Conservation (phyloP, 1,284 basidiomycete genomes). For the Boletus semigastroideus region DNA sequence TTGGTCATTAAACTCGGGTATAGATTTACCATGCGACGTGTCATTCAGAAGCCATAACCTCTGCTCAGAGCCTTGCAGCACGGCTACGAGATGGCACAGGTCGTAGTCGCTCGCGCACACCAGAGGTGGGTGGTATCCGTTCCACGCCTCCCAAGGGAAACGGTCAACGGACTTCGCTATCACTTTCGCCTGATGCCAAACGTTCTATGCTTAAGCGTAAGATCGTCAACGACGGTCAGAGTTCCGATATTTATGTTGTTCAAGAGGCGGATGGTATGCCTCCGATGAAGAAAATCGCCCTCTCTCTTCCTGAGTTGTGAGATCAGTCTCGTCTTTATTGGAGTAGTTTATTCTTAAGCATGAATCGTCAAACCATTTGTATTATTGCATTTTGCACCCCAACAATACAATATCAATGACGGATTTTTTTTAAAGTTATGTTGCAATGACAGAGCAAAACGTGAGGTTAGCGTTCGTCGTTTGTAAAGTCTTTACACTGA, state of each 20-base stretch:
- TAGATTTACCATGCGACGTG: slow-evolving; percentile 92
- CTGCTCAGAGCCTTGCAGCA: slow-evolving; percentile 61
- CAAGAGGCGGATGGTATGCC: slow-evolving; percentile 48
- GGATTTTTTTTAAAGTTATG: neutral
- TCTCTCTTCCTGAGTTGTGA: slow-evolving; percentile 30
- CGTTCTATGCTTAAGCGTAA: slow-evolving; percentile 67
- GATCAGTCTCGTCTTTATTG: slow-evolving; percentile 31
- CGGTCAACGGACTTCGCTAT: slow-evolving; percentile 36
- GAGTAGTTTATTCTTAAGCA: slow-evolving; percentile 36
- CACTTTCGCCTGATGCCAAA: slow-evolving; percentile 52
- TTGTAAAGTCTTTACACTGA: neutral
- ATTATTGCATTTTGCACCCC: slow-evolving; percentile 22
- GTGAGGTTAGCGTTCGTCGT: neutral
- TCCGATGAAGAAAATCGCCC: slow-evolving; percentile 56
- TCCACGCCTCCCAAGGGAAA: slow-evolving; percentile 47
- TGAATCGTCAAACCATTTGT: slow-evolving; percentile 23
- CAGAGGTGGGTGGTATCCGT: slow-evolving; percentile 46
- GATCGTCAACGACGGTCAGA: slow-evolving; percentile 50
- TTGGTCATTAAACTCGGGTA: neutral
- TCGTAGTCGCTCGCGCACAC: slow-evolving; percentile 70
- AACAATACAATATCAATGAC: slow-evolving; percentile 19
- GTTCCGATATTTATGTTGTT: slow-evolving; percentile 24
- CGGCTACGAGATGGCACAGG: slow-evolving; percentile 61
- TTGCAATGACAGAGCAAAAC: neutral
- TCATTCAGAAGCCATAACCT: slow-evolving; percentile 73